Base-by-base conservation (phyloP, 1,284 basidiomycete genomes). In the Fomitopsis betulina region DNA sequence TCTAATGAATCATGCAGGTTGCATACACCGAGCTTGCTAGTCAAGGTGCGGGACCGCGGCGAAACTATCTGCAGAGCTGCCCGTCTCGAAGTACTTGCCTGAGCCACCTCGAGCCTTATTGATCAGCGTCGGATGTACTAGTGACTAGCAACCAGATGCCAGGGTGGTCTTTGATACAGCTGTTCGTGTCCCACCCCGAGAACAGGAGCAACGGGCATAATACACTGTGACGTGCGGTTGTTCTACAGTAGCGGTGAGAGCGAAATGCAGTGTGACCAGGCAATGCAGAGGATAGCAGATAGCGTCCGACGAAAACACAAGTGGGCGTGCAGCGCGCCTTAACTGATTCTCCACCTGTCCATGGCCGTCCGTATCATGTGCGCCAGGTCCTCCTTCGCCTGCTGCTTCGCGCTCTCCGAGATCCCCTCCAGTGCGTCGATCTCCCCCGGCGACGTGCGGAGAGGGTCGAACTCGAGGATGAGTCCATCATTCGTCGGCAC, bases 361-460 rank as follows among this genome's bases (percentile, higher is more conserved):
- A 90, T 80, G 19, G 88, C 83, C 51, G 83, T 81, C 67, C 84
- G 82, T 33, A 91, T 82, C 35, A 92, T 73, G 57, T 81, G 75
- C 4, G 82, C 77, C 82, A 91, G 87, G 62, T 91, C 89, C 54
- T 84, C 80, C 64, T 82, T 83, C 13, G 88, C 89, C 65, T 89
- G 84, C 68, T 87, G 89, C 78, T 91, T 92, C 38, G 90, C 88
- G 64, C 86, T 88, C 58, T 86, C 83, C 0, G 87, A 83, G 58
- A 92, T 88, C 3, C 88, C 89, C 58, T 89, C 85, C 12, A 92
- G 75, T 45, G 81, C 83, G 63, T 91, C 88, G 38, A 92, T 73
- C 45, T 85, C 77, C 2, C 79, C 76, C 0, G 88, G 87, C 0
- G 86, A 86, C 1, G 89, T 87, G 54, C 79, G 77, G 47, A 91